Evolutionary conservation across 768 basidiomycete species (phyloP), one percentile per base, ranked within the genome.

Genomic region (Pulveroboletus sp.): DNA sequence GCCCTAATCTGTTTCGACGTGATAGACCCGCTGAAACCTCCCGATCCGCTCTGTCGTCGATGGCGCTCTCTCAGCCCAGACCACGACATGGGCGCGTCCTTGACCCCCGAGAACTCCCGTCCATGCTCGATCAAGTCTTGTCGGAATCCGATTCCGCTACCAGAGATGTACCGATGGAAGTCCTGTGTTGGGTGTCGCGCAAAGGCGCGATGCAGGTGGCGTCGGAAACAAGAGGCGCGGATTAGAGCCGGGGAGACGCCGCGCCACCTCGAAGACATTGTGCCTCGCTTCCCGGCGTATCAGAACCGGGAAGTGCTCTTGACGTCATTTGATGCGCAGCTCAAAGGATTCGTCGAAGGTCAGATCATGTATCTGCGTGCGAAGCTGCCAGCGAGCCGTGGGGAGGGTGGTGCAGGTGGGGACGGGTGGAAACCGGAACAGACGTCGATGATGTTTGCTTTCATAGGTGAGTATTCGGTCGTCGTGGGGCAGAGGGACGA

Each of bases 151-250:
- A 60, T 78, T 0, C 74, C 76, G 0, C 60, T 68, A 3, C 42
- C 43, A 2, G 56, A 56, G 14, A 69, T 75, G 48, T 77, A 78
- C 55, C 60, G 39, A 3, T 72, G 66, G 67, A 71, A 72, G 45
- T 64, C 65, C 43, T 80, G 78, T 36, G 45, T 53, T n/a, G 36
- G 55, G 1, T 77, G 75, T 52, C 69, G 69, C n/a, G 43, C 50
- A n/a, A 43, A 21, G 13, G 49, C 61, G 5, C 60, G 63, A 31
- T 50, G 36, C 2, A 27, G 44, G 1, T 45, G 53, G 0, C 41
- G 37, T 20, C 19, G 33, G 21, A 51, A 40, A 31, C 41, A 32
- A 4, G 49, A 45, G 4, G 20, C 13, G 2, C 29, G 1, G 12
- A 19, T 36, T 16, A 36, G 12, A 14, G 14, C 12, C 10, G 11